Conservation (phyloP, 768 basidiomycete genomes). For the Boletellus emodensis region DNA sequence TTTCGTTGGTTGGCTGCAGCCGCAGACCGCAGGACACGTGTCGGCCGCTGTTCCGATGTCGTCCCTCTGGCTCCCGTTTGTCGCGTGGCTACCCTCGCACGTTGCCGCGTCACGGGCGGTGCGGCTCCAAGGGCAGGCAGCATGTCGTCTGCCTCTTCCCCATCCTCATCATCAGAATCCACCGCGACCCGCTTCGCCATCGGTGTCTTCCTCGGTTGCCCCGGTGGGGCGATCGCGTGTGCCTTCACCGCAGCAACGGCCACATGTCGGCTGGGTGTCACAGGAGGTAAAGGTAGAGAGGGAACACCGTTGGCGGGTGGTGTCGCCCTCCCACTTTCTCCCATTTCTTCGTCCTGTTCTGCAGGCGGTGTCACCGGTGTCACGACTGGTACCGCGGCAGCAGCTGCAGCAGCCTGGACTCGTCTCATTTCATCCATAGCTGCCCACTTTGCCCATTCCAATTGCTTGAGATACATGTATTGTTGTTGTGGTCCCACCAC, state of each 20-base stretch:
- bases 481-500: conserved; percentile 93
- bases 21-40: conserved; percentile 71
- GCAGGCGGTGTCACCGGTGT: conserved; percentile 80
- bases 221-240: conserved; percentile 68
- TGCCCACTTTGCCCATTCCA: conserved; percentile 93
- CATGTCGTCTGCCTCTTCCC: conserved; percentile 52
- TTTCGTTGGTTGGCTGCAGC: conserved; percentile 52
- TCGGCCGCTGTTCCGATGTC: conserved; percentile 67
- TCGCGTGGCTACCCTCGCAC: conserved; percentile 37
- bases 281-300: conserved; percentile 51
- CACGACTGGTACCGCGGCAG: conserved; percentile 45
- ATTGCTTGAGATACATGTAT: conserved; percentile 91
- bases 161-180: conserved; percentile 65
- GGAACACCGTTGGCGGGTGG: conserved; percentile 23
- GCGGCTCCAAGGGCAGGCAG: conserved; percentile 59
- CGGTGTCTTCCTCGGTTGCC: conserved; percentile 87
- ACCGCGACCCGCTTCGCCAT: conserved; percentile 64
- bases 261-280: conserved; percentile 78
- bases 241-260: conserved; percentile 68
- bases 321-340: conserved; percentile 40
- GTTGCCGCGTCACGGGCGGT: conserved; percentile 35
- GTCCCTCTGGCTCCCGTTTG: conserved; percentile 47
- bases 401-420: conserved; percentile 39
- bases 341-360: conserved; percentile 64
- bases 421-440: conserved; percentile 74